Evolutionary conservation across 768 basidiomycete genomes (phyloP).

Genomic region (Russula brevipes): DNA sequence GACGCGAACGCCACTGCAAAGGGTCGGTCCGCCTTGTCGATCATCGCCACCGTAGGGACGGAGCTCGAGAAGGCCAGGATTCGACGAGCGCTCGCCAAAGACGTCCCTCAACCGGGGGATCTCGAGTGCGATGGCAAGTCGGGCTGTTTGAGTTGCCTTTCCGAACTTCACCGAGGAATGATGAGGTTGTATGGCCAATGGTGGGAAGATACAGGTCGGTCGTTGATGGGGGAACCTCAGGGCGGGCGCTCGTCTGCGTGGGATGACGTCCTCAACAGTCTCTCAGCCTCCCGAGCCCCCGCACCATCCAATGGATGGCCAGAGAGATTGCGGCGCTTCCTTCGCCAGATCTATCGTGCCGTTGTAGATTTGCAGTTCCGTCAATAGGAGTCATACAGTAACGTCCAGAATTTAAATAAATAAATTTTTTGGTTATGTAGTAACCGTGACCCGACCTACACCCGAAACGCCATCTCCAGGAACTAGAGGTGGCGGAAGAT

Average conservation of each 20-base stretch:
- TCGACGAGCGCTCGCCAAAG: neutral
- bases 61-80: conserved; percentile 3
- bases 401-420: neutral
- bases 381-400: neutral
- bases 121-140: neutral
- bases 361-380: neutral
- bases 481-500: conserved; percentile 27
- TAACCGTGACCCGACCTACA: neutral
- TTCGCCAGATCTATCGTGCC: neutral
- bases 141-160: conserved; percentile 15
- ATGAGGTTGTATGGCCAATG: conserved; percentile 16
- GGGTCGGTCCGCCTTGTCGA: conserved; percentile 14
- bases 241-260: conserved; percentile 5
- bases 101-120: neutral
- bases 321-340: neutral
- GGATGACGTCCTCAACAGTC: conserved; percentile 3
- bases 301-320: neutral
- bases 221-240: conserved; percentile 16
- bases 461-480: neutral
- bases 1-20: neutral
- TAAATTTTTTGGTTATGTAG: neutral
- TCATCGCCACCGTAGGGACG: conserved; percentile 12
- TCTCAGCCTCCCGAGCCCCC: neutral
- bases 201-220: conserved; percentile 21
- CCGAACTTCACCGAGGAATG: conserved; percentile 20